Evolutionary conservation across 441 rosid species (phyloP).

Genomic region (Arabidopsis hybrid): DNA sequence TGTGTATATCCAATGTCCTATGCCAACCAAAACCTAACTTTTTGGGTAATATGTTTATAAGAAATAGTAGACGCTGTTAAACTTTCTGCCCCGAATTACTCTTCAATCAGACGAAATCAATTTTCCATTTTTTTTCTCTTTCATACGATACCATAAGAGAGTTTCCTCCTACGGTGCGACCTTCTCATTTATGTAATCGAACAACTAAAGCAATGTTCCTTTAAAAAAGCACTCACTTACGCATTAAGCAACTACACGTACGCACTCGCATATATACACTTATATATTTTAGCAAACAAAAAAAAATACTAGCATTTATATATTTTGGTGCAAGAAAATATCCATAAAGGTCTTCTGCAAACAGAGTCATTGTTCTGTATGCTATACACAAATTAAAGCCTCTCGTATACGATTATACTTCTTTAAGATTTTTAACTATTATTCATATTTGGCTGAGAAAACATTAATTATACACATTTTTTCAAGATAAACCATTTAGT

Average conservation of each 20-base stretch:
- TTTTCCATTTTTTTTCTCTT: neutral
- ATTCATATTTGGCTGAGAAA: neutral
- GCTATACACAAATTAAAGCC: no score
- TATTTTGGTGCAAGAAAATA: no score
- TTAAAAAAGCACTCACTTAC: conserved; percentile 35
- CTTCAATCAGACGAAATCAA: conserved; percentile 39
- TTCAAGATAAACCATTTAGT: neutral
- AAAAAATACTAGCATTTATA: neutral
- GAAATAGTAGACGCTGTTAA: conserved; percentile 29
- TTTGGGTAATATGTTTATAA: neutral
- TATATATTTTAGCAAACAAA: no score
- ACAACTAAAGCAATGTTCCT: conserved; percentile 42
- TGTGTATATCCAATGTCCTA: conserved; percentile 2
- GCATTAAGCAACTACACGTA: conserved; percentile 41
- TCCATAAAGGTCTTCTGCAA: no score
- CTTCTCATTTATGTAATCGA: conserved; percentile 27
- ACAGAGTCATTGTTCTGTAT: no score
- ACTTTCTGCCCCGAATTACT: conserved; percentile 33
- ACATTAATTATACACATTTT: neutral
- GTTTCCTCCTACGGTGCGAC: neutral
- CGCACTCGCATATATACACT: conserved; percentile 30
- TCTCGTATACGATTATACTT: neutral
- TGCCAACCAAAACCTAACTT: conserved; percentile 5
- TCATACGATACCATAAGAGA: conserved; percentile 9
- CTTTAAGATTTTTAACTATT: neutral